phyloP scores from a whole-genome alignment of 2,329 filamentous ascomycete genomes.

The Ciborinia camelliae region DNA sequence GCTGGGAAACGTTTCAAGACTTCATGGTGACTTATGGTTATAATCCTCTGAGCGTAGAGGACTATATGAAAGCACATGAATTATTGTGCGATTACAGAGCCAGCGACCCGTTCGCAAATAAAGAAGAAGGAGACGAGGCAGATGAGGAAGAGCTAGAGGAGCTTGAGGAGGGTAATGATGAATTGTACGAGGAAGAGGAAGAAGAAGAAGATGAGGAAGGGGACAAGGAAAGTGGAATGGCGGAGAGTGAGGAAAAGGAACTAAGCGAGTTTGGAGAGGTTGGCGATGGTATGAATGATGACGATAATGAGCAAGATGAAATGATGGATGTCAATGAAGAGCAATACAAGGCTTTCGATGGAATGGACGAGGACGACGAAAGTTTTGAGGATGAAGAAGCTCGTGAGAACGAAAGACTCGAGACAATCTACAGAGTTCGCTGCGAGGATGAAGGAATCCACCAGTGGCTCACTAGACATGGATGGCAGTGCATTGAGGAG shows the following conservation, averaged over 20 bases:
- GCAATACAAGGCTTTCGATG: not conserved
- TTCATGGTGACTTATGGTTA: not conserved
- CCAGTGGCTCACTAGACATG: not conserved
- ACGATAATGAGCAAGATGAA: not conserved
- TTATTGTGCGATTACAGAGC: not conserved
- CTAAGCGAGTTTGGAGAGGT: not conserved
- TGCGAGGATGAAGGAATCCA: slow-evolving; percentile 2
- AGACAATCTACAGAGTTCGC: not conserved
- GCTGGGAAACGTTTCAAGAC: not conserved
- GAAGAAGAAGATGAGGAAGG: not conserved
- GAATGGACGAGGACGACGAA: not conserved
- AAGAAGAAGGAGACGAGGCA: not conserved
- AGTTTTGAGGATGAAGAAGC: not conserved
- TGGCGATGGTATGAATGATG: not conserved
- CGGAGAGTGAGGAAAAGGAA: not conserved
- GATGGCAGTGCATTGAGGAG: not conserved
- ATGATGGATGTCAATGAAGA: not conserved
- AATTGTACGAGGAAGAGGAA: too few species aligned
- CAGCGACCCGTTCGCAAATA: slow-evolving; percentile 2
- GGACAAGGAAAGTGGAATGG: not conserved
- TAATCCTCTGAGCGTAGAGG: not conserved
- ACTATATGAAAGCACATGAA: slow-evolving; percentile 1
- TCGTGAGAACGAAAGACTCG: not conserved
- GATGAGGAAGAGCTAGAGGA: not conserved
- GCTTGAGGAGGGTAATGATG: not conserved